phyloP scores from a whole-genome alignment of 1,284 basidiomycete genomes.

The Neolentinus lepideus region DNA sequence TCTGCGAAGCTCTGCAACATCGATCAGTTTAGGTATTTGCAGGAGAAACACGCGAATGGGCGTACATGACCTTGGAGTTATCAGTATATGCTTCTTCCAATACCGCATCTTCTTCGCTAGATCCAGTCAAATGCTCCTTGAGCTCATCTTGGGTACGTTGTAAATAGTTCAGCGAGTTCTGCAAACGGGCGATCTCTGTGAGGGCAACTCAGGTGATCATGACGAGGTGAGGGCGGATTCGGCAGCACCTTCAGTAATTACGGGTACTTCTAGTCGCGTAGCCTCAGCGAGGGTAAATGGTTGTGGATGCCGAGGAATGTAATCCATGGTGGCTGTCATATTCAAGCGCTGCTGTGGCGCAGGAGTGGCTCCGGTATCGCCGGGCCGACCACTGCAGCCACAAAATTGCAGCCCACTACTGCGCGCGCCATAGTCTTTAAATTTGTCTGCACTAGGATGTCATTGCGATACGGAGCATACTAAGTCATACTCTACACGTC shows the following conservation, averaged over 20 bases:
- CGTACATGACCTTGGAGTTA: conserved; percentile 48
- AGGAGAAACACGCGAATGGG: conserved; percentile 6
- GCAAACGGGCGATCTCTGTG: conserved; percentile 68
- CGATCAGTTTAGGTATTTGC: not conserved
- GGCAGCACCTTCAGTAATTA: conserved; percentile 60
- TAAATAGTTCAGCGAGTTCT: conserved; percentile 65
- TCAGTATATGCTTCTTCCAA: conserved; percentile 41
- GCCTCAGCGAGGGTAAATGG: conserved; percentile 73
- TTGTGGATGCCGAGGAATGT: conserved; percentile 57
- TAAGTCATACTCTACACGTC: no score
- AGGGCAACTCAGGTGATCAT: not conserved
- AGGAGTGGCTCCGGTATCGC: no score
- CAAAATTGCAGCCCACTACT: no score
- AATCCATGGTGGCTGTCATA: no score
- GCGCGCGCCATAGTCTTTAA: no score
- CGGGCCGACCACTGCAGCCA: no score
- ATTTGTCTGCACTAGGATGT: no score
- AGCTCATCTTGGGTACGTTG: conserved; percentile 57
- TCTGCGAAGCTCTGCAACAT: conserved; percentile 53
- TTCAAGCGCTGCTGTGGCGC: not conserved
- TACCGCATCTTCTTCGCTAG: conserved; percentile 29
- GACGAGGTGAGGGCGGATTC: not conserved
- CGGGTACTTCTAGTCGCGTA: conserved; percentile 52
- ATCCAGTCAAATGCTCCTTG: conserved; percentile 31
- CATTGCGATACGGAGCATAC: no score